phyloP scores from a whole-genome alignment of 257 asterid genomes.

The Phtheirospermum japonicum region DNA sequence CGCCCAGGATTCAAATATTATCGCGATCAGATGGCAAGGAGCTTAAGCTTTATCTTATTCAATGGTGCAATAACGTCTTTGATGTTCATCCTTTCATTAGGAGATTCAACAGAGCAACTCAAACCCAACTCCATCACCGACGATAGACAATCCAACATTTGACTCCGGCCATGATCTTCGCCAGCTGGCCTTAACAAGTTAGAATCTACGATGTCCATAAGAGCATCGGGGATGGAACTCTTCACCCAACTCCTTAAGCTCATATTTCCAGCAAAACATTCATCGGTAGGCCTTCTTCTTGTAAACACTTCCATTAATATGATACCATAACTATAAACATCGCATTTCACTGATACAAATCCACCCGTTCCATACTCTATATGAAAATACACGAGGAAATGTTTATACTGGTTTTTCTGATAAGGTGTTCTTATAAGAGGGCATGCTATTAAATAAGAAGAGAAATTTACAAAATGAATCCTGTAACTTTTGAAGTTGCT shows the following conservation, averaged over 20 bases:
- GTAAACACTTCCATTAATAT: slow-evolving; percentile 15
- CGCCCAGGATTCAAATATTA: neutral
- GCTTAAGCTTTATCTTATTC: neutral
- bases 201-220: neutral
- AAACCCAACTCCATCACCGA: neutral
- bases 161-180: neutral
- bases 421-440: neutral
- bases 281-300: slow-evolving; percentile 11
- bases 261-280: neutral
- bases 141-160: neutral
- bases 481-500: too few relatives aligned
- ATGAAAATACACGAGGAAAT: neutral
- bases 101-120: neutral
- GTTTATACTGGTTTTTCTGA: neutral
- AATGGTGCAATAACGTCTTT: neutral
- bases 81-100: slow-evolving; percentile 2
- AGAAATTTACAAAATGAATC: too few relatives aligned
- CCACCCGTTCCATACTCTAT: slow-evolving; percentile 26
- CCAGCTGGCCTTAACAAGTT: neutral
- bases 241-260: slow-evolving; percentile 7
- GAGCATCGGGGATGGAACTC: neutral
- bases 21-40: neutral
- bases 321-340: slow-evolving; percentile 20
- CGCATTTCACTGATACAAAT: slow-evolving; percentile 12
- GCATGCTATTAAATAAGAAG: too few relatives aligned